Percentiles rank a stretch among this genome's conserved stretches.
phyloP scores from a whole-genome alignment of 2,329 filamentous ascomycete species.

The Metarhizium anisopliae region DNA sequence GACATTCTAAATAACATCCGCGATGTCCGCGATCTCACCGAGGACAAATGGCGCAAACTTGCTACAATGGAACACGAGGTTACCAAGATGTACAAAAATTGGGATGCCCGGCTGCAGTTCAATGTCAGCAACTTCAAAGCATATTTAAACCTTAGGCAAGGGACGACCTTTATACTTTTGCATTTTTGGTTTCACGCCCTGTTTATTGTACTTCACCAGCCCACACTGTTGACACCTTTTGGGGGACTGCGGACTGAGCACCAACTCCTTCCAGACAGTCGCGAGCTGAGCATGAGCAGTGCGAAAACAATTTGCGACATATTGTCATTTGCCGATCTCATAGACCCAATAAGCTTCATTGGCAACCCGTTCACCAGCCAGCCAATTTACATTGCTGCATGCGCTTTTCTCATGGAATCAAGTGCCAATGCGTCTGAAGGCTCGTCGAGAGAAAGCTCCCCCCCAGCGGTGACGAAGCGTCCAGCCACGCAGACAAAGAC shows the following conservation, averaged over 20 bases:
- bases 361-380: constrained; percentile 86
- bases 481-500: constrained; percentile 7
- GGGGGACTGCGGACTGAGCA: constrained; percentile 48
- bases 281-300: constrained; percentile 76
- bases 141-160: constrained; percentile 71
- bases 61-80: constrained; percentile 73
- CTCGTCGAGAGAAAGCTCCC: constrained; percentile 47
- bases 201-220: constrained; percentile 78
- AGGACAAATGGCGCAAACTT: constrained; percentile 63
- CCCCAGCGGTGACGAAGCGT: constrained; percentile 20
- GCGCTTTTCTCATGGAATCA: constrained; percentile 79
- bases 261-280: constrained; percentile 69
- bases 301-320: constrained; percentile 91
- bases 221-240: constrained; percentile 72
- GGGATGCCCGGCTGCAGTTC: constrained; percentile 70
- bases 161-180: constrained; percentile 77
- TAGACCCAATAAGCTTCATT: constrained; percentile 77
- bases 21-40: constrained; percentile 62
- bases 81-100: constrained; percentile 61
- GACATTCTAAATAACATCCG: constrained; percentile 78
- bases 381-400: constrained; percentile 85
- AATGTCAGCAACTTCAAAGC: constrained; percentile 80
- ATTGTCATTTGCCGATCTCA: constrained; percentile 73
- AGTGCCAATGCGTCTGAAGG: constrained; percentile 57
- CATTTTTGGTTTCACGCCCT: constrained; percentile 87